These are phyloP conservation scores for Voacanga thouarsii DNA, from an alignment of 257 asterid species.

Conservation along the genomic window DNA sequence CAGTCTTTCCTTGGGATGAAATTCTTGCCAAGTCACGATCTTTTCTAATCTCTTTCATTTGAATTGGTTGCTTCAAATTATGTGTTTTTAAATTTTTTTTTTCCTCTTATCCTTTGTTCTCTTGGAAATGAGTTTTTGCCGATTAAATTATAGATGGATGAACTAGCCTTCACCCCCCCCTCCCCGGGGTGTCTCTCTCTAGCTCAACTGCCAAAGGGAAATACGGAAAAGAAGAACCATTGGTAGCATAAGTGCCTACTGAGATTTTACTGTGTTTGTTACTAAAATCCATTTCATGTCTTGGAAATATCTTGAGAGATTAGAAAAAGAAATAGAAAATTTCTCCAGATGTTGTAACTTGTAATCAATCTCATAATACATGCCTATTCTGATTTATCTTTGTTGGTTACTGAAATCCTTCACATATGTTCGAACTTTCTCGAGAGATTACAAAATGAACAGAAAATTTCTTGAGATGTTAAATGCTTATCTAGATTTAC, in stretches of 20 bases:
- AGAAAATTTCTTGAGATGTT: not conserved
- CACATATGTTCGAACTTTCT: not conserved
- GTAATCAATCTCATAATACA: not conserved
- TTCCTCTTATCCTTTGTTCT: not conserved
- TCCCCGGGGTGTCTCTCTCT: no score
- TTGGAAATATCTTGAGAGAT: not conserved
- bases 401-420: constrained; percentile 1
- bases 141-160: not conserved
- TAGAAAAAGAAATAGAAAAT: not conserved
- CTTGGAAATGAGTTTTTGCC: not conserved
- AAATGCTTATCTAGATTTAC: not conserved
- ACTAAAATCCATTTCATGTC: not conserved
- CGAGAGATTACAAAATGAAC: not conserved
- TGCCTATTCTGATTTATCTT: not conserved
- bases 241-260: not conserved
- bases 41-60: not conserved
- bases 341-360: constrained; percentile 2
- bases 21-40: not conserved
- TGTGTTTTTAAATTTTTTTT: not conserved
- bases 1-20: not conserved
- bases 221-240: not conserved
- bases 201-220: constrained; percentile 1
- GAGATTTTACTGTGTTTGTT: not conserved
- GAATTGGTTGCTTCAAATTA: not conserved
- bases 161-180: not conserved